A percentile compares a stretch with the other conserved stretches of the same genome.
phyloP scores from a whole-genome alignment of 1,284 basidiomycete species.

The Flammula alnicola region DNA sequence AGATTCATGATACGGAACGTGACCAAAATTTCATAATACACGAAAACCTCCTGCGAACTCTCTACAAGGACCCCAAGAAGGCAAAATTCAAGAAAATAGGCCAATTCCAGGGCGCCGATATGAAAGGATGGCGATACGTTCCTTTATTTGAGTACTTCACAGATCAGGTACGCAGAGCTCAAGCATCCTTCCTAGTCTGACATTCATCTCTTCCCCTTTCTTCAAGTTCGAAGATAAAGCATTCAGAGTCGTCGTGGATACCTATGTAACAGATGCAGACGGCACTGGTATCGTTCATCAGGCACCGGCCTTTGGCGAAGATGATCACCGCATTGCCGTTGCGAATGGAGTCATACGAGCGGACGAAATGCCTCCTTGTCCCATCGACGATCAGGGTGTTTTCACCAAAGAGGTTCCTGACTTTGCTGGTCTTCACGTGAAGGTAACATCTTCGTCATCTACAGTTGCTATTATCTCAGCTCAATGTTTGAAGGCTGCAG shows the following conservation, averaged over 20 bases:
- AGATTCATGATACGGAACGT: conserved; percentile 92
- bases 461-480: neutral
- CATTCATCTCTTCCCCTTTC: conserved; percentile 2
- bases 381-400: conserved; percentile 87
- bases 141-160: conserved; percentile 97
- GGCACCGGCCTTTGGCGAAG: conserved; percentile 98
- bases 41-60: conserved; percentile 84
- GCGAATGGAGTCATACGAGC: conserved; percentile 80
- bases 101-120: conserved; percentile 86
- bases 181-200: neutral
- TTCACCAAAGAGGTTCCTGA: conserved; percentile 93
- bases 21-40: conserved; percentile 93
- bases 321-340: conserved; percentile 95
- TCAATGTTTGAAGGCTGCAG: conserved; percentile 68
- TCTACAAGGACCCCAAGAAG: conserved; percentile 99
- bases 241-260: conserved; percentile 89
- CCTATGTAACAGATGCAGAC: conserved; percentile 92
- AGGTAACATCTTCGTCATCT: conserved; percentile 51
- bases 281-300: conserved; percentile 99
- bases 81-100: conserved; percentile 94
- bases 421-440: conserved; percentile 91
- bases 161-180: conserved; percentile 67
- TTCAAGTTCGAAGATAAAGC: conserved; percentile 89
- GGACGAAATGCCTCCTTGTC: conserved; percentile 96
- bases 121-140: conserved; percentile 97